Evolutionary conservation across 140 eudicot genomes (phyloP).

Genomic region (Senecio squalidus): DNA sequence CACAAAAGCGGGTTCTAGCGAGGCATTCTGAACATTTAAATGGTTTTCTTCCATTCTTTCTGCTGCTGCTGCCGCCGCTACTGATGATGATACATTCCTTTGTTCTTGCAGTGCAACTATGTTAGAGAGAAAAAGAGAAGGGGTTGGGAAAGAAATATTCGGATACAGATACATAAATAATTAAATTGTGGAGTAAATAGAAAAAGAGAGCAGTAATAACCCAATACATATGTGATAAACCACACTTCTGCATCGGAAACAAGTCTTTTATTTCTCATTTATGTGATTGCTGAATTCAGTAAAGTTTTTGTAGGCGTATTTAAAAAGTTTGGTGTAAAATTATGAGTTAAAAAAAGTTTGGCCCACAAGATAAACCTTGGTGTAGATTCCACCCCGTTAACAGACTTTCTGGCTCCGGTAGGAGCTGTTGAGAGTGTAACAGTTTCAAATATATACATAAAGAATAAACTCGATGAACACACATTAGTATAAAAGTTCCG

Average conservation of each 20-base stretch:
- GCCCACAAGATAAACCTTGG: not conserved
- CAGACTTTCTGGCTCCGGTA: not conserved
- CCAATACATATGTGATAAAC: too few species aligned
- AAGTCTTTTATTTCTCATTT: too few species aligned
- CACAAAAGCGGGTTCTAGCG: constrained; percentile 7
- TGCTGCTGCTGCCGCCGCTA: constrained; percentile 21
- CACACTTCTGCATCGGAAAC: too few species aligned
- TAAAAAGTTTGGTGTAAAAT: too few species aligned
- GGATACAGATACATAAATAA: not conserved
- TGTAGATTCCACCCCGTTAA: not conserved
- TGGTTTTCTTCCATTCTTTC: constrained; percentile 24
- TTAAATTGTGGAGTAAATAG: not conserved
- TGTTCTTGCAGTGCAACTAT: constrained; percentile 64
- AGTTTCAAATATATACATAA: too few species aligned
- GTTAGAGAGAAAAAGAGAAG: constrained; percentile 4
- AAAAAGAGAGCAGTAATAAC: not conserved
- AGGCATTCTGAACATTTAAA: constrained; percentile 31
- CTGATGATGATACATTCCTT: constrained; percentile 51
- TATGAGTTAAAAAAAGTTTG: too few species aligned
- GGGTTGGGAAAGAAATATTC: constrained; percentile 8
- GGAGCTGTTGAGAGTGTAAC: too few species aligned
- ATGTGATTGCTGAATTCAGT: too few species aligned
- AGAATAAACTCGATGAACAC: too few species aligned
- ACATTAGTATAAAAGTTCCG: not conserved
- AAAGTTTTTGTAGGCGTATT: too few species aligned